phyloP scores from a whole-genome alignment of 768 basidiomycete species.

The Suillus lakei region DNA sequence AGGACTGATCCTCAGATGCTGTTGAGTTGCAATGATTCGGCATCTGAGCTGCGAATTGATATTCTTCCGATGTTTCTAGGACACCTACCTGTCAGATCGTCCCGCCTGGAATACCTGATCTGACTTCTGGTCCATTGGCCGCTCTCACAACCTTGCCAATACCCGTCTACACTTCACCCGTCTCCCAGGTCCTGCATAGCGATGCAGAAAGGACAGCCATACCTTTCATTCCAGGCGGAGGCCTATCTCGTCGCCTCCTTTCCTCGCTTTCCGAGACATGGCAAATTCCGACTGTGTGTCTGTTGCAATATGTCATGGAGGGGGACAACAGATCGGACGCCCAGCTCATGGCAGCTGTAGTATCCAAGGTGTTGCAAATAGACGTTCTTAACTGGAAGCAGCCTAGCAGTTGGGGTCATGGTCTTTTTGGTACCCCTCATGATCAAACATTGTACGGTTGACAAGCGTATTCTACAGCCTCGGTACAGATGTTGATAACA shows the following conservation, averaged over 20 bases:
- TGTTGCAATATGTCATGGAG: constrained; percentile 80
- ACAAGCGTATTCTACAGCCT: constrained; percentile 17
- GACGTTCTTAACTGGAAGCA: constrained; percentile 57
- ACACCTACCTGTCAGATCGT: constrained; percentile 68
- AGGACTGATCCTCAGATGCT: constrained; percentile 79
- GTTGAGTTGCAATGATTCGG: constrained; percentile 44
- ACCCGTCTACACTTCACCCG: constrained; percentile 57
- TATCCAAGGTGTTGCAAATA: constrained; percentile 50
- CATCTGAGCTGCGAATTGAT: not conserved
- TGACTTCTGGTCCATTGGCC: constrained; percentile 50
- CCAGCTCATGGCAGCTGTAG: constrained; percentile 57
- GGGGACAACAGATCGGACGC: constrained; percentile 85
- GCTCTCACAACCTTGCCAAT: constrained; percentile 52
- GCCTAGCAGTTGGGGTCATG: constrained; percentile 64
- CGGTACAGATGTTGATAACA: not conserved
- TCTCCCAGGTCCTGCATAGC: constrained; percentile 38
- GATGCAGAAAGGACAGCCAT: constrained; percentile 39
- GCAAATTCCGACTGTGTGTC: constrained; percentile 56
- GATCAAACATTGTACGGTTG: constrained; percentile 76
- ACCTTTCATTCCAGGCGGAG: constrained; percentile 83
- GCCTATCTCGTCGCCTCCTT: constrained; percentile 70
- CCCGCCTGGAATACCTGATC: constrained; percentile 47
- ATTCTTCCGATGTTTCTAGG: constrained; percentile 37
- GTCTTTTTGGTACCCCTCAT: constrained; percentile 72
- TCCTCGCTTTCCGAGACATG: constrained; percentile 55